phyloP scores from a whole-genome alignment of 2,329 filamentous ascomycete species.

The Neurospora crassa region DNA sequence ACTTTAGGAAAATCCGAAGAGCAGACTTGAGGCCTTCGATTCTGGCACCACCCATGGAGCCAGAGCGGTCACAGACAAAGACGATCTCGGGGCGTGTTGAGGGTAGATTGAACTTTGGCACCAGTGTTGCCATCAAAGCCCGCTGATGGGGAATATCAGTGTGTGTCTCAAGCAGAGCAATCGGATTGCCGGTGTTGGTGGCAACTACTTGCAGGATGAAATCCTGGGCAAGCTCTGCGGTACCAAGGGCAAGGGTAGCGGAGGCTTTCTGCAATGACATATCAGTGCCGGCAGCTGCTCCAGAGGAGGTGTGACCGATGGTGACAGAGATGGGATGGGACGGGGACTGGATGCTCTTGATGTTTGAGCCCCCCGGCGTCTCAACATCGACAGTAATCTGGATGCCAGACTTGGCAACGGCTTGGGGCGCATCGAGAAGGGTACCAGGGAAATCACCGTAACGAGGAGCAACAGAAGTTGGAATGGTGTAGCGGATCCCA shows the following conservation, averaged over 20 bases:
- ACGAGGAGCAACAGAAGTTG: slow-evolving; percentile 55
- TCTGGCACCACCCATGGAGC: slow-evolving; percentile 46
- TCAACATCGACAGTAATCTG: slow-evolving; percentile 50
- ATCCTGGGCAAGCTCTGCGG: slow-evolving; percentile 48
- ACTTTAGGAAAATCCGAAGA: slow-evolving; percentile 55
- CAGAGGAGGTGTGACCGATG: slow-evolving; percentile 47
- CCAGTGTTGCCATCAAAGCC: slow-evolving; percentile 61
- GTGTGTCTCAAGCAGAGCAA: slow-evolving; percentile 58
- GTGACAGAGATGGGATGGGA: slow-evolving; percentile 58
- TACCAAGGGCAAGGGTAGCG: slow-evolving; percentile 46
- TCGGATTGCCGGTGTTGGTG: slow-evolving; percentile 49
- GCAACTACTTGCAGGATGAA: slow-evolving; percentile 57
- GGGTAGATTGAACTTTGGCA: slow-evolving; percentile 58
- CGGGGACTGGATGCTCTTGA: slow-evolving; percentile 55
- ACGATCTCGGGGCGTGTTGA: slow-evolving; percentile 51
- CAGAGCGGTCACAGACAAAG: slow-evolving; percentile 64
- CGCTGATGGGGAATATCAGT: slow-evolving; percentile 49
- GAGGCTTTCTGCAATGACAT: slow-evolving; percentile 51
- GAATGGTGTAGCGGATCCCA: slow-evolving; percentile 59
- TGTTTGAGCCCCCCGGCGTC: slow-evolving; percentile 44
- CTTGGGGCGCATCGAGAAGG: slow-evolving; percentile 16
- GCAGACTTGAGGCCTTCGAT: slow-evolving; percentile 46
- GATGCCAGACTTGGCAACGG: slow-evolving; percentile 28
- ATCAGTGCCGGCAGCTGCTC: slow-evolving; percentile 28
- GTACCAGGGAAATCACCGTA: slow-evolving; percentile 43